Evolutionary conservation across 164 flowering plant species (phyloP).

Genomic region (Macadamia tetraphylla): DNA sequence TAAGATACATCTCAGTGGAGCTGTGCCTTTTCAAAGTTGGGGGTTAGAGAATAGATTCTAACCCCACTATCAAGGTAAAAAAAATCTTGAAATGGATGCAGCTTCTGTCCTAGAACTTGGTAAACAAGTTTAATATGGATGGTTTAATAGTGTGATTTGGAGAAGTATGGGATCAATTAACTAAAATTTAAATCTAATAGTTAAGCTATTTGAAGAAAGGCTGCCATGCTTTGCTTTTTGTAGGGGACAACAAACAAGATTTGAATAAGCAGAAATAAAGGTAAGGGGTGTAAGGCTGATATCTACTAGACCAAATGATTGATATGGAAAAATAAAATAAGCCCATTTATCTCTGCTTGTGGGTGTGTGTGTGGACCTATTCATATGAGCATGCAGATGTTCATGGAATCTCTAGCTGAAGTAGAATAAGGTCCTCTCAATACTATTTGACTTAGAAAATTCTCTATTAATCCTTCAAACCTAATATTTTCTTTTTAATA

Average conservation of each 20-base stretch:
- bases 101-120: no score
- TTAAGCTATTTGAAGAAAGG: neutral
- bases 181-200: neutral
- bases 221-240: neutral
- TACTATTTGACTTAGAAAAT: no score
- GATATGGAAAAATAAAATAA: no score
- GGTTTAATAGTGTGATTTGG: neutral
- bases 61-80: slow-evolving; percentile 12
- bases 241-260: neutral
- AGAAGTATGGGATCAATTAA: neutral
- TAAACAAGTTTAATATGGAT: no score
- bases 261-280: neutral
- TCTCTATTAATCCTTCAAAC: no score
- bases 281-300: neutral
- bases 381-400: no score
- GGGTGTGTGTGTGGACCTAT: no score
- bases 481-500: no score
- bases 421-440: no score
- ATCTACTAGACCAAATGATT: no score
- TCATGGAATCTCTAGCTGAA: no score
- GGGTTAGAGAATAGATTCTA: slow-evolving; percentile 21
- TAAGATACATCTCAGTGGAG: slow-evolving; percentile 15
- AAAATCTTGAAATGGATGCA: neutral
- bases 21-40: slow-evolving; percentile 5
- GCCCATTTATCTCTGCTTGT: no score